phyloP scores from a whole-genome alignment of 768 basidiomycete genomes.

The Leucocoprinus birnbaumii region DNA sequence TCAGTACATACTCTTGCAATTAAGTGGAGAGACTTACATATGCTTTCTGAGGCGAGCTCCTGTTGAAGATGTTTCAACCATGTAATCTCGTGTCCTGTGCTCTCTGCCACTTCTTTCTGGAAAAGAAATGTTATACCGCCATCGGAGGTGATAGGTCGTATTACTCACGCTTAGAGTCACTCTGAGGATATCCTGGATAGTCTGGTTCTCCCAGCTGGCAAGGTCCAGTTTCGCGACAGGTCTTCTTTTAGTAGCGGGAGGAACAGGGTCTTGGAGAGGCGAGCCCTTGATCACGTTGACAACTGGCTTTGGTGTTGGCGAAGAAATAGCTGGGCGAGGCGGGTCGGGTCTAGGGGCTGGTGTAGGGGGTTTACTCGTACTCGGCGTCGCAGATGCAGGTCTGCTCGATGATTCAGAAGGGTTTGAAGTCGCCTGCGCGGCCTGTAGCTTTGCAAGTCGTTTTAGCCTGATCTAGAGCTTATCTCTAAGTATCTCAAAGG shows the following conservation, averaged over 20 bases:
- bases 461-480: constrained; percentile 80
- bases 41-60: constrained; percentile 64
- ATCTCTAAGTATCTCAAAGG: constrained; percentile 9
- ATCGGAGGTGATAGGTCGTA: background rate
- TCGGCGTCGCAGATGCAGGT: constrained; percentile 17
- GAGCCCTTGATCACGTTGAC: constrained; percentile 26
- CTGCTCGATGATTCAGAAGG: constrained; percentile 23
- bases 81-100: constrained; percentile 63
- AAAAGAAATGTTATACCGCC: background rate
- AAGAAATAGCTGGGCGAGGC: constrained; percentile 33
- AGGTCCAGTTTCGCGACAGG: constrained; percentile 41
- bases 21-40: constrained; percentile 30
- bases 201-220: constrained; percentile 71
- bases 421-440: constrained; percentile 19
- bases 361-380: constrained; percentile 4
- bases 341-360: constrained; percentile 20
- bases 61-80: constrained; percentile 78
- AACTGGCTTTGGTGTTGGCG: constrained; percentile 32
- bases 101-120: constrained; percentile 58
- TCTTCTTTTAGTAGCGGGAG: constrained; percentile 46
- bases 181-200: constrained; percentile 64
- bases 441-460: constrained; percentile 82
- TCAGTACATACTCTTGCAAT: background rate
- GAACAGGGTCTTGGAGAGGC: constrained; percentile 26
- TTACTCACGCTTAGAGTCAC: constrained; percentile 75